These are phyloP conservation scores for Mrakia gelida DNA, from an alignment of 768 basidiomycete genomes.

Conservation along the genomic window DNA sequence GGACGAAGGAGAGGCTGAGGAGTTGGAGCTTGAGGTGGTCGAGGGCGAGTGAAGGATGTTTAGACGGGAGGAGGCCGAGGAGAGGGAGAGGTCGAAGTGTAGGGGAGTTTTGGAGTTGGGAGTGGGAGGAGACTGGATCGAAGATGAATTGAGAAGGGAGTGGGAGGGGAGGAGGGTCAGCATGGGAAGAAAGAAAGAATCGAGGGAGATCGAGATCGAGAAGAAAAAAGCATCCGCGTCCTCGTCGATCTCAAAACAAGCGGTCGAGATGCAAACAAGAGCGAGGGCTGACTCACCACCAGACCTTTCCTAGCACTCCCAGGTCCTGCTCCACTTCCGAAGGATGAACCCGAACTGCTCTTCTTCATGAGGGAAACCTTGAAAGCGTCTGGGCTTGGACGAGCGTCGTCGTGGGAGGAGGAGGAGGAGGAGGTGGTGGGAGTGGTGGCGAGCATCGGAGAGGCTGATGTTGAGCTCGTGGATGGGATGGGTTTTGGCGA, in stretches of 20 bases:
- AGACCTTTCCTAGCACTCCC: background rate
- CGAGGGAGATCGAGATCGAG: background rate
- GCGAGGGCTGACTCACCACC: background rate
- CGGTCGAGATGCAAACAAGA: background rate
- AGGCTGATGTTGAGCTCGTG: background rate
- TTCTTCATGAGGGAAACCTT: constrained; percentile 30
- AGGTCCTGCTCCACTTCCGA: no score
- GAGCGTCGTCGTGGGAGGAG: constrained; percentile 11
- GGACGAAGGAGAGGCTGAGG: background rate
- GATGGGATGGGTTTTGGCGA: background rate
- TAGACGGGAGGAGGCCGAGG: background rate
- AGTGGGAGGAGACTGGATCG: constrained; percentile 20
- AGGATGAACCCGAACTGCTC: background rate
- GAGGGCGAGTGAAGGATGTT: no score
- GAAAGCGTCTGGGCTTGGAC: constrained; percentile 27
- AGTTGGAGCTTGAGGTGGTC: no score
- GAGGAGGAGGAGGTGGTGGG: no score
- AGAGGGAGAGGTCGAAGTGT: constrained; percentile 2
- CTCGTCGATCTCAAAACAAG: no score
- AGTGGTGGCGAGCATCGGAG: constrained; percentile 3
- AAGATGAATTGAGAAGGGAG: background rate
- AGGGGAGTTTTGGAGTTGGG: constrained; percentile 17
- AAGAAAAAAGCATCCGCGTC: no score
- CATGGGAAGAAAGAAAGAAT: background rate
- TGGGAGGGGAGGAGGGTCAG: no score